Evolutionary conservation across 1,284 basidiomycete species (phyloP).

Genomic region (Microstroma glucosiphilum): DNA sequence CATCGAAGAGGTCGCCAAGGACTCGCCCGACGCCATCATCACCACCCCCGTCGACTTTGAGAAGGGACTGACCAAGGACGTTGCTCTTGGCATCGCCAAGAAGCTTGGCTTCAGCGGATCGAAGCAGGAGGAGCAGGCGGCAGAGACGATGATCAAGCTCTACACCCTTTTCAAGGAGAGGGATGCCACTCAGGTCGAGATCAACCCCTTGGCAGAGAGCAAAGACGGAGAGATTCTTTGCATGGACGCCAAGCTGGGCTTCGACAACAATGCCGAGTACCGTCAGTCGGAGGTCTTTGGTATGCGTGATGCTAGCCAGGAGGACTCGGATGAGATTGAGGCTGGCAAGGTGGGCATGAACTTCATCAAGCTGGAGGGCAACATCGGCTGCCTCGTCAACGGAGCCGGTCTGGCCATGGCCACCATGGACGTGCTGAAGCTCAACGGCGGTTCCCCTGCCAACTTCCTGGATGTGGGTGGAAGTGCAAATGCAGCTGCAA

Average conservation of each 20-base stretch:
- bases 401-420: constrained; percentile 99
- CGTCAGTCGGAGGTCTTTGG: constrained; percentile 85
- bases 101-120: constrained; percentile 82
- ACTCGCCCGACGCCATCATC: constrained; percentile 90
- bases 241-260: constrained; percentile 99
- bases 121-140: constrained; percentile 71
- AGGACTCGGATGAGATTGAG: constrained; percentile 93
- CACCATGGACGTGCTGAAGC: constrained; percentile 95
- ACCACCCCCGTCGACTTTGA: constrained; percentile 87
- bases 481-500: constrained; percentile 92
- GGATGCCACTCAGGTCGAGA: constrained; percentile 99
- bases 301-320: constrained; percentile 86
- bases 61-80: constrained; percentile 68
- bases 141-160: constrained; percentile 86
- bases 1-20: constrained; percentile 99
- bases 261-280: constrained; percentile 99
- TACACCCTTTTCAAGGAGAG: constrained; percentile 98
- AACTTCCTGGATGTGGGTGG: constrained; percentile 99
- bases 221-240: constrained; percentile 88
- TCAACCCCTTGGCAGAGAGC: constrained; percentile 96
- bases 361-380: constrained; percentile 99
- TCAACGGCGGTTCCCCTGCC: constrained; percentile 83
- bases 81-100: constrained; percentile 73
- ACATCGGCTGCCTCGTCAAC: constrained; percentile 95
- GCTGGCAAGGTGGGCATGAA: constrained; percentile 72